Conservation (phyloP, 2,329 filamentous ascomycete species). For the Diplodia corticola region DNA sequence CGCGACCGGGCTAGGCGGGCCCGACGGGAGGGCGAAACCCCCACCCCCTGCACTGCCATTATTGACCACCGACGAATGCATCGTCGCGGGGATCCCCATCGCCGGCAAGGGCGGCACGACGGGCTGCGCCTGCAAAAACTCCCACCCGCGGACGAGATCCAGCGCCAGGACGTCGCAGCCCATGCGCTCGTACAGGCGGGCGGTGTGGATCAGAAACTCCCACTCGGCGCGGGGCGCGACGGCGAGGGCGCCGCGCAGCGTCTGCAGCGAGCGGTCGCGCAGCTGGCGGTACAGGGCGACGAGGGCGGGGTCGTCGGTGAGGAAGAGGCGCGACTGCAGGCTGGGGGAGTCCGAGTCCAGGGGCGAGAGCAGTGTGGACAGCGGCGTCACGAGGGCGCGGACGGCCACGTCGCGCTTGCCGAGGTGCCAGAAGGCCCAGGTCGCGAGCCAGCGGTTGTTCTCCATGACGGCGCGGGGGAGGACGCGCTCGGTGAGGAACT, state of each 20-base stretch:
- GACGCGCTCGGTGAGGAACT: conserved; percentile 76
- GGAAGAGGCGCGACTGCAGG: conserved; percentile 75
- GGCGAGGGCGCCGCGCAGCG: conserved; percentile 79
- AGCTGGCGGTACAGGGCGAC: conserved; percentile 86
- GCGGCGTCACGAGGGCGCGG: conserved; percentile 74
- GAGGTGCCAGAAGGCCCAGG: conserved; percentile 94
- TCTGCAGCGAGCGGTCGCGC: conserved; percentile 77
- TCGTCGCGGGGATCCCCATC: neutral
- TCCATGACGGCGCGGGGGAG: conserved; percentile 74
- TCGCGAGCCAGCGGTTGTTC: conserved; percentile 90
- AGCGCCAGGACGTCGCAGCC: conserved; percentile 88
- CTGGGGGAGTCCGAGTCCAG: conserved; percentile 67
- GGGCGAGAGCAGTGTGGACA: conserved; percentile 71
- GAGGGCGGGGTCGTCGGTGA: conserved; percentile 87
- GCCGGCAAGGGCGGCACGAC: conserved; percentile 28
- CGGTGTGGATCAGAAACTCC: conserved; percentile 86
- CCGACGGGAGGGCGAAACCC: conserved; percentile 25
- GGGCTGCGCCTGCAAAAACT: conserved; percentile 57
- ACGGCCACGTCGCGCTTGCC: conserved; percentile 80
- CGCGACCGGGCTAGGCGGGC: conserved; percentile 27
- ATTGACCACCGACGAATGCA: neutral
- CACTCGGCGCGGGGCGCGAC: conserved; percentile 78
- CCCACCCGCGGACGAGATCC: conserved; percentile 81
- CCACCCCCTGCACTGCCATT: neutral
- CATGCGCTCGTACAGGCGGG: conserved; percentile 83